phyloP scores from a whole-genome alignment of 352 stramenopile genomes.

The Pythium volutum region DNA sequence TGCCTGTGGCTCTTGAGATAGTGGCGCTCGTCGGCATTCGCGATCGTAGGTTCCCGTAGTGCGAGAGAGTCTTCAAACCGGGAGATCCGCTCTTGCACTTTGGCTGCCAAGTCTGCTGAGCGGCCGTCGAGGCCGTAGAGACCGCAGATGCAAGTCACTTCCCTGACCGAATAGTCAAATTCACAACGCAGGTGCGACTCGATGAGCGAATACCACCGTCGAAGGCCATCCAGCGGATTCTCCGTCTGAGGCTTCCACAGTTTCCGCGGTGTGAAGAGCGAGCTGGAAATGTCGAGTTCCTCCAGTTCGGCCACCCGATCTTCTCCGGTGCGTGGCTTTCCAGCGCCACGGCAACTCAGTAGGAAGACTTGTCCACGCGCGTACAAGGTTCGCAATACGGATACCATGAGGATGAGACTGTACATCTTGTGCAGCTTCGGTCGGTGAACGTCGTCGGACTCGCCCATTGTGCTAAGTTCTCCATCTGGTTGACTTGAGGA shows the following conservation, averaged over 20 bases:
- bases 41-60: not conserved
- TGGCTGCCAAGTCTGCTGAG: slow-evolving; percentile 8
- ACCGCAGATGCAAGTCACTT: slow-evolving; percentile 65
- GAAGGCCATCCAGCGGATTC: slow-evolving; percentile 64
- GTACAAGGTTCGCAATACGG: slow-evolving; percentile 71
- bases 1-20: slow-evolving; percentile 10
- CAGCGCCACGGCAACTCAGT: slow-evolving; percentile 30
- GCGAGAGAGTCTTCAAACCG: slow-evolving; percentile 12
- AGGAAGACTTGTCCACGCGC: slow-evolving; percentile 61
- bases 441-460: slow-evolving; percentile 18
- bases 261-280: slow-evolving; percentile 75
- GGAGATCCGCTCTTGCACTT: slow-evolving; percentile 18
- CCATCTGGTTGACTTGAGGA: slow-evolving; percentile 17
- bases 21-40: not conserved
- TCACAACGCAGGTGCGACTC: slow-evolving; percentile 78
- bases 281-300: slow-evolving; percentile 67
- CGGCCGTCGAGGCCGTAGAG: slow-evolving; percentile 62
- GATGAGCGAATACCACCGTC: slow-evolving; percentile 78
- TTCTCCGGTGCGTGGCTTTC: not conserved
- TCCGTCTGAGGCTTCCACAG: slow-evolving; percentile 66
- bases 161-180: slow-evolving; percentile 77
- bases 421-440: slow-evolving; percentile 82
- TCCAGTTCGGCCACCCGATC: slow-evolving; percentile 26
- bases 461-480: slow-evolving; percentile 2
- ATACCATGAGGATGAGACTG: slow-evolving; percentile 79